phyloP scores from a whole-genome alignment of 1,284 basidiomycete species.

The Kwoniella shivajii region DNA sequence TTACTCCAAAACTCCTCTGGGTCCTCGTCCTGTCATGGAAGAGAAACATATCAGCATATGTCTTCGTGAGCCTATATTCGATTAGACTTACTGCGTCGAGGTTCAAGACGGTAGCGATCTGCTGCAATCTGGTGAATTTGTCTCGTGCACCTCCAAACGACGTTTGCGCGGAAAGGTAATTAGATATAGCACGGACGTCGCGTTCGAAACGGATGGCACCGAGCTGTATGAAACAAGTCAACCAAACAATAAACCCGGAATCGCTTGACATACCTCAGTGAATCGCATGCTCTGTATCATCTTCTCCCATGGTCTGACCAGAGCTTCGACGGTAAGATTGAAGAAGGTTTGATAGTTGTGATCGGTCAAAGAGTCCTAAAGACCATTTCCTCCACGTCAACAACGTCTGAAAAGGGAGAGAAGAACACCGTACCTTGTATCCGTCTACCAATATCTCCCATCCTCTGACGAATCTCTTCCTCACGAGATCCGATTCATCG shows the following conservation, averaged over 20 bases:
- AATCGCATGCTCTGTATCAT: constrained; percentile 77
- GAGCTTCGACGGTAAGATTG: constrained; percentile 75
- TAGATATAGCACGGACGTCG: constrained; percentile 80
- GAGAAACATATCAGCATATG: constrained; percentile 1
- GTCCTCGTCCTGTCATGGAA: constrained; percentile 72
- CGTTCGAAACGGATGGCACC: constrained; percentile 97
- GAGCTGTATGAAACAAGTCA: constrained; percentile 61
- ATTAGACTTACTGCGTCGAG: constrained; percentile 70
- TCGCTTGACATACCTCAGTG: constrained; percentile 68
- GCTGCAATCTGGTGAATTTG: constrained; percentile 87
- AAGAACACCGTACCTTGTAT: constrained; percentile 65
- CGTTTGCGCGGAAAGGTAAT: constrained; percentile 82
- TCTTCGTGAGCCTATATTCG: no score
- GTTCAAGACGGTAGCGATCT: constrained; percentile 89
- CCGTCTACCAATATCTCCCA: constrained; percentile 85
- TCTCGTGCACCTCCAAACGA: constrained; percentile 84
- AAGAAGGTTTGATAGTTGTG: constrained; percentile 85
- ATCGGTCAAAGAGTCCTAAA: constrained; percentile 79
- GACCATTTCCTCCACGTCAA: not conserved
- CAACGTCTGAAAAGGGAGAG: not conserved
- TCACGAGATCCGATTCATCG: constrained; percentile 80
- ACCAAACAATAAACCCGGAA: not conserved
- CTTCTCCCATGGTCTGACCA: constrained; percentile 93
- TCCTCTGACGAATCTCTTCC: constrained; percentile 78
- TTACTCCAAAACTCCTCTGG: constrained; percentile 89